These are phyloP conservation scores for Perkinsus chesapeaki DNA, from an alignment of 169 alveolate genomes.

Conservation along the genomic window DNA sequence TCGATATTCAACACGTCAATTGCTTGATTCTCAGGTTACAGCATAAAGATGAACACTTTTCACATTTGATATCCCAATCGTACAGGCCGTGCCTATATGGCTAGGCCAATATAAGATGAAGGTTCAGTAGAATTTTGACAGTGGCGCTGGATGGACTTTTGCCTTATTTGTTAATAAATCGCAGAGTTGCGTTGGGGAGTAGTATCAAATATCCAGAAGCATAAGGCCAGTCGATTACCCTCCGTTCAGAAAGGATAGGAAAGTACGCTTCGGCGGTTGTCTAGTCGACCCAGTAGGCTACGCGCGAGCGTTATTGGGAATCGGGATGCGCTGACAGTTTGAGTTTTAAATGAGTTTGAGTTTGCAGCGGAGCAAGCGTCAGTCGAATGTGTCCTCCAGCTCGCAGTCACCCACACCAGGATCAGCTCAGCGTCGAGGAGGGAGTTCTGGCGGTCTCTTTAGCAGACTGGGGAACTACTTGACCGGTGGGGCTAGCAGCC, in stretches of 20 bases:
- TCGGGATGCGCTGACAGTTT: neutral
- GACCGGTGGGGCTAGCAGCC: neutral
- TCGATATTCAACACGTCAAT: neutral
- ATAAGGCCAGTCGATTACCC: no score
- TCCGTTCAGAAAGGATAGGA: no score
- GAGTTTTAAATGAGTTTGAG: neutral
- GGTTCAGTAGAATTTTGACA: neutral
- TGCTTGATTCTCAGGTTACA: neutral
- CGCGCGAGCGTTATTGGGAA: neutral
- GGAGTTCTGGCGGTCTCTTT: neutral
- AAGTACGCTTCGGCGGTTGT: no score
- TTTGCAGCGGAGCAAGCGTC: neutral
- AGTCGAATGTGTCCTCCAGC: neutral
- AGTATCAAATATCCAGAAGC: neutral
- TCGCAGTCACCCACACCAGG: neutral
- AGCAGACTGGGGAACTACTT: neutral
- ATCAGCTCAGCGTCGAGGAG: neutral
- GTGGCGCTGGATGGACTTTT: neutral
- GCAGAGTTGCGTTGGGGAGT: neutral
- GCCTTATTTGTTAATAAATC: neutral
- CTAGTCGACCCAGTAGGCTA: no score
- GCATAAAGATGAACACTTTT: neutral
- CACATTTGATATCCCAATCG: neutral
- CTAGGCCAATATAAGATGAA: neutral
- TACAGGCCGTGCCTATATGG: conserved; percentile 1